Evolutionary conservation across 2,329 filamentous ascomycete species (phyloP), one percentile per base, ranked within the genome.

Genomic region (Apiospora rasikravindrae): DNA sequence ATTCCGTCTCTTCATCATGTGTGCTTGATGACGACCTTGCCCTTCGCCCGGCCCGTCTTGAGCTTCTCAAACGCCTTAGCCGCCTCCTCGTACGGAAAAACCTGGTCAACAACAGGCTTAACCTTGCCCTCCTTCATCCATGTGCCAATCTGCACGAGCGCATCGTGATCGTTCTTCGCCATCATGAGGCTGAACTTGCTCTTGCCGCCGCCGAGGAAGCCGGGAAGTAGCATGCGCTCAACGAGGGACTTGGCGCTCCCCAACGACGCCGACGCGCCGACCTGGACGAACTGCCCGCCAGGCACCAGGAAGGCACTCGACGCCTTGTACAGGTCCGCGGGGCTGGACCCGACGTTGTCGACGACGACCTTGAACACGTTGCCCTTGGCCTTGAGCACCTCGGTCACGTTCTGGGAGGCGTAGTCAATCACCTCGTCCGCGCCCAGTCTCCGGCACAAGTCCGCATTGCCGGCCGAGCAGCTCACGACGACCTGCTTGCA

Each of bases 381-480:
- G 0, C 87, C 87, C 49, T 84, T 84, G 0, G 81, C 78, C 73
- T 84, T 84, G 10, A 92, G 79, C 3, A 77, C 78, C 33, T 82
- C 81, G 5, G 85, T 76, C 2, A 91, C 79, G 77, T 91, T 81
- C 42, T 81, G 78, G 0, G 81, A 80, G 24, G 85, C 87, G 78
- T 92, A 92, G 76, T 92, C 88, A 67, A 92, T 83, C 42, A 92
- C 86, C 72, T 90, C 87, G 75, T 92, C 89, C 8, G 91, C 69
- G 0, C 91, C 91, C 0, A 93, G 80, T 2, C 81, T 80, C 73
- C 85, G 85, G 77, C 88, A 90, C 1, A 92, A 78, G 64, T 88
- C 85, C 0, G 86, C 82, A 77, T 92, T 93, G 7, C 79, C 78
- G 0, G 82, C 84, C 13, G 90, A 92, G 76, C 91, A 93, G 5